A percentile compares a stretch with the other conserved stretches of the same genome.
phyloP scores from a whole-genome alignment of 176 grass and related monocot genomes.

The Cymbopogon citratus region DNA sequence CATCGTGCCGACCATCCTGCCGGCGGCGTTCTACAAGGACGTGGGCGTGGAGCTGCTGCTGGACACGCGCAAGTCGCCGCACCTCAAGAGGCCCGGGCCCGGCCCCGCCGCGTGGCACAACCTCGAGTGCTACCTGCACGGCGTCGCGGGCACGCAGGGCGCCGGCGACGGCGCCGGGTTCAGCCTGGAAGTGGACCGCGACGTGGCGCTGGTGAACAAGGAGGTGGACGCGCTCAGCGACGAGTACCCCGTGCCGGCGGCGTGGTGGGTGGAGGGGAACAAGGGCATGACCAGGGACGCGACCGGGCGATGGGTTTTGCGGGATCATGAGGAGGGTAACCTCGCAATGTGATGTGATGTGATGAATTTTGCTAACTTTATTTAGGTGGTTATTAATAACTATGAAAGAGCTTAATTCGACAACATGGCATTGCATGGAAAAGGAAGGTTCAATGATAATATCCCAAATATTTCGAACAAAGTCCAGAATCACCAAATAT shows the following conservation, averaged over 20 bases:
- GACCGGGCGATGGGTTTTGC: slow-evolving; percentile 51
- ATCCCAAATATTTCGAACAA: too few relatives aligned
- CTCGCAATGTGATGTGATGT: slow-evolving; percentile 37
- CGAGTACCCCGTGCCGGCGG: slow-evolving; percentile 53
- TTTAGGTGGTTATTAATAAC: not conserved
- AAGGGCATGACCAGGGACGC: slow-evolving; percentile 64
- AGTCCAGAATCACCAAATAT: too few relatives aligned
- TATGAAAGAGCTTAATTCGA: too few relatives aligned
- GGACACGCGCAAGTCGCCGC: slow-evolving; percentile 63
- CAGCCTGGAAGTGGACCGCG: slow-evolving; percentile 50
- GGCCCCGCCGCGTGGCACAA: slow-evolving; percentile 55
- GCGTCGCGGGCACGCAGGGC: slow-evolving; percentile 62
- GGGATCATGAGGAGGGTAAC: slow-evolving; percentile 72
- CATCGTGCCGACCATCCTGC: slow-evolving; percentile 62
- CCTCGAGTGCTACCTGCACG: slow-evolving; percentile 82
- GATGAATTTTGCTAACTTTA: not conserved
- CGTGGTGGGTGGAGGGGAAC: slow-evolving; percentile 65
- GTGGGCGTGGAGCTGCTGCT: slow-evolving; percentile 64
- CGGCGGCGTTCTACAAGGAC: slow-evolving; percentile 48
- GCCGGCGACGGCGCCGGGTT: slow-evolving; percentile 30
- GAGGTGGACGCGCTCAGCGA: slow-evolving; percentile 55
- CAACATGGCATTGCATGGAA: too few relatives aligned
- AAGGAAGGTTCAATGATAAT: too few relatives aligned
- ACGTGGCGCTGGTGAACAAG: slow-evolving; percentile 83
- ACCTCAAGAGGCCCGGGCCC: slow-evolving; percentile 37